phyloP scores from a whole-genome alignment of 306 rosid species.

The Prunus armeniaca region DNA sequence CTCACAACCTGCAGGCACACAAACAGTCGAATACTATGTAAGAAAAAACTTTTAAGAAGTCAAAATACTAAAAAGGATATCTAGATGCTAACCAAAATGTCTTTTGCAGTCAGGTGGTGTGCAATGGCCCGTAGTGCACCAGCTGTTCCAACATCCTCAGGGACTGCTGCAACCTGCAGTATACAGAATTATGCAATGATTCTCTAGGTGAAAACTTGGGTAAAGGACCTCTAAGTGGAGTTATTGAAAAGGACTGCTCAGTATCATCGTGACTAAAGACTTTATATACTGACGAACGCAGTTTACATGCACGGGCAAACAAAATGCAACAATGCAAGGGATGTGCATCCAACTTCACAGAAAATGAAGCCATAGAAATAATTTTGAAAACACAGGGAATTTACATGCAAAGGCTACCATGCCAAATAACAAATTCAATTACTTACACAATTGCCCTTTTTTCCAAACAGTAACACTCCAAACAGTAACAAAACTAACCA shows the following conservation, averaged over 20 bases:
- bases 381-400: neutral
- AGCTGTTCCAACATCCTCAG: slow-evolving; percentile 96
- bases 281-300: neutral
- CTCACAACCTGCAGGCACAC: slow-evolving; percentile 77
- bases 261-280: neutral
- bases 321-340: neutral
- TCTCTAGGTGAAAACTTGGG: neutral
- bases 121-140: slow-evolving; percentile 91
- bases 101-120: slow-evolving; percentile 75
- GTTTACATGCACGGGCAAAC: neutral
- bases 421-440: too few species aligned
- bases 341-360: neutral
- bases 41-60: slow-evolving; percentile 13
- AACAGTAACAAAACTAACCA: too few species aligned
- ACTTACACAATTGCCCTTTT: too few species aligned
- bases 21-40: slow-evolving; percentile 21
- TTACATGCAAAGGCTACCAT: neutral
- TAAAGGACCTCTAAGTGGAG: neutral
- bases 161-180: slow-evolving; percentile 86
- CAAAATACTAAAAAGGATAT: slow-evolving; percentile 3
- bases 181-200: neutral
- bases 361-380: neutral
- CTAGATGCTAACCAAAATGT: slow-evolving; percentile 62
- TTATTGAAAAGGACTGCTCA: neutral
- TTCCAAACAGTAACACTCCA: too few species aligned